phyloP scores from a whole-genome alignment of 495 filamentous ascomycete species.

The Hyaloscypha bicolor region DNA sequence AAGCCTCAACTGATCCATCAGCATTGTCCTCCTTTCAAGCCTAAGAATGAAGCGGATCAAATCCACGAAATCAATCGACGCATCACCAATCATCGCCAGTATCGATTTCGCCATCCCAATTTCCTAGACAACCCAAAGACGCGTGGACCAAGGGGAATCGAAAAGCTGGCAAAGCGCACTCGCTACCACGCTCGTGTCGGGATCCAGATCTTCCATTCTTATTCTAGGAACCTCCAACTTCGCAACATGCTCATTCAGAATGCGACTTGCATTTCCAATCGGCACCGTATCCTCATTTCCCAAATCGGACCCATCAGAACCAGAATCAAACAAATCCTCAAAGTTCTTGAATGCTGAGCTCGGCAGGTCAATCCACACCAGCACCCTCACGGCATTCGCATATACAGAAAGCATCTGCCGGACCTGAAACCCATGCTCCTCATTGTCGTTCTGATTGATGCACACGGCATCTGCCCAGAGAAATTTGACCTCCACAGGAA shows the following conservation, averaged over 20 bases:
- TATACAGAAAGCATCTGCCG: conserved; percentile 9
- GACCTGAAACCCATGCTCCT: conserved; percentile 11
- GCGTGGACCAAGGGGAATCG: conserved; percentile 7
- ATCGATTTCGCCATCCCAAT: conserved; percentile 11
- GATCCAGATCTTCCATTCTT: not conserved
- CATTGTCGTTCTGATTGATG: conserved; percentile 15
- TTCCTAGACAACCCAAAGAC: conserved; percentile 15
- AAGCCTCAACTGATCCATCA: conserved; percentile 8
- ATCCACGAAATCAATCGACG: conserved; percentile 11
- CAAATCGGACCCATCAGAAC: not conserved
- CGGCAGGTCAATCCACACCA: conserved; percentile 6
- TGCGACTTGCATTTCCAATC: not conserved
- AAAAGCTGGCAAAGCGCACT: conserved; percentile 6
- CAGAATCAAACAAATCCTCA: conserved; percentile 2
- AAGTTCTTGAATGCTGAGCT: conserved; percentile 1
- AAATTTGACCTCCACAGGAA: not conserved
- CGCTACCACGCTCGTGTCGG: not conserved
- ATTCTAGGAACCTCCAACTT: not conserved
- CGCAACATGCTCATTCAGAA: conserved; percentile 10
- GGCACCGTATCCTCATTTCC: not conserved
- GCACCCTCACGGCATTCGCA: conserved; percentile 12
- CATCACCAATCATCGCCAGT: conserved; percentile 1
- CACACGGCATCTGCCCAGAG: conserved; percentile 17
- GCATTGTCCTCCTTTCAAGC: conserved; percentile 7
- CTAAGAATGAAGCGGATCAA: conserved; percentile 13